Base-by-base conservation (phyloP, 208 protist species). In the Trypanosoma grayi region DNA sequence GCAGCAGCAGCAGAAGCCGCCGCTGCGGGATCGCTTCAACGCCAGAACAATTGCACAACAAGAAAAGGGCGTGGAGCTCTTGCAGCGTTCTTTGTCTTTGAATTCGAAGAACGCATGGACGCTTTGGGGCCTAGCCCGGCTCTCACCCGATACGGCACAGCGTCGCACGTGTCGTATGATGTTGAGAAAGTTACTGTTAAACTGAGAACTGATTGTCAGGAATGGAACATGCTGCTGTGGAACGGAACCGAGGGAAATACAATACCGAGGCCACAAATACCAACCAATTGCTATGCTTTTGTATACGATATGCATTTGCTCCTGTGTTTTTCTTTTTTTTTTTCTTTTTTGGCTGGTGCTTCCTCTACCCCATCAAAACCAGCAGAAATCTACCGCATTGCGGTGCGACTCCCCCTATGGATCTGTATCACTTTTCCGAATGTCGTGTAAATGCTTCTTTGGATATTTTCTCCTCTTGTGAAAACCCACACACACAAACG, bases 101-200 rank as follows among this genome's bases (percentile, higher is more conserved):
- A 81, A 85, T 62, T 63, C 70, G 11, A 65, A 70, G 10, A 85
- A 81, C 48, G 66, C 63, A 56, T 79, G 75, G 70, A 66, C 75
- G 7, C 51, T 81, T 11, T 85, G 79, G 75, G 69, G 68, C 2
- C 16, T 81, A 8, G 63, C 60, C 30, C 60, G 44, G 13, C 66
- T 68, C 37, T 66, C 60, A 16, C 31, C 39, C 3, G 48, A 70
- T 22, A 4, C 45, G n/a, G 40, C 53, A 20, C 57, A 69, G n/a
- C 65, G 60, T 11, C 37, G 61, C 2, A 68, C 27, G 33, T 79
- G 69, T 46, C 66, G 66, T 47, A 44, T 40, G 10, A 40, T 68
- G 36, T 50, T 79, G 27, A 58, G 48, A 33, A 37, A 37, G 4
- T 46, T 67, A 45, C 25, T 83, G 14, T 24, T 20, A 2, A 20